These are phyloP conservation scores for Botrytis byssoidea DNA, from an alignment of 2,329 filamentous ascomycete genomes.

Conservation along the genomic window DNA sequence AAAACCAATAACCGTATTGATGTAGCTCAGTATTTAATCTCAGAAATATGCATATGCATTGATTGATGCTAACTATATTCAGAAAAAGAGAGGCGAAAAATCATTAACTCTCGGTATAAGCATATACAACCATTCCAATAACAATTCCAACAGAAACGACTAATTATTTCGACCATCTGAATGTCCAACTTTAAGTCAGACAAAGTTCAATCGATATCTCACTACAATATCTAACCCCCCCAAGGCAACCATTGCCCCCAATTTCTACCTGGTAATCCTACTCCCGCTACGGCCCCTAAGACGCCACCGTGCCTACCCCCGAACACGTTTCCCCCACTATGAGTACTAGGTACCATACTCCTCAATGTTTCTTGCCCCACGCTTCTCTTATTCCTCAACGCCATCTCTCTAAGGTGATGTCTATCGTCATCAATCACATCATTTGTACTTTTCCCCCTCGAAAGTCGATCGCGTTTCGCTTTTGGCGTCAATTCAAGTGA, in stretches of 20 bases:
- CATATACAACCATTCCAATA: neutral
- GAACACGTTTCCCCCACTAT: constrained; percentile 21
- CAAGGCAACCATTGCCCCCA: constrained; percentile 17
- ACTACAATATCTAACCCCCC: neutral
- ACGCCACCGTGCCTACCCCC: neutral
- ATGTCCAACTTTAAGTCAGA: neutral
- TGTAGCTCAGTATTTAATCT: too few relatives aligned
- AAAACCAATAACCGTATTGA: neutral
- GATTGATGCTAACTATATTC: neutral
- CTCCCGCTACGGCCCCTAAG: constrained; percentile 12
- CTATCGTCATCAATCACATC: constrained; percentile 21
- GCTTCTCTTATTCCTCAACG: constrained; percentile 31
- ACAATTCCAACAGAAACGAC: neutral
- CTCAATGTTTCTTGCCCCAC: constrained; percentile 30
- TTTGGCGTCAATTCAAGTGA: constrained; percentile 21
- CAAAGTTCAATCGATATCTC: neutral
- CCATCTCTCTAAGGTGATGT: constrained; percentile 26
- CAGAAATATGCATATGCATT: neutral
- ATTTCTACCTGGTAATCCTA: constrained; percentile 15
- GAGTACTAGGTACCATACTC: constrained; percentile 31
- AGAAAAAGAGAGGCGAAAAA: neutral
- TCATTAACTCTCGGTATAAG: neutral
- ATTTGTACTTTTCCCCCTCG: neutral
- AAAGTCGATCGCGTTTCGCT: neutral
- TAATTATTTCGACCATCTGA: neutral